Evolutionary conservation across 495 filamentous ascomycete species (phyloP).

Genomic region (Penicillium tannophilum): DNA sequence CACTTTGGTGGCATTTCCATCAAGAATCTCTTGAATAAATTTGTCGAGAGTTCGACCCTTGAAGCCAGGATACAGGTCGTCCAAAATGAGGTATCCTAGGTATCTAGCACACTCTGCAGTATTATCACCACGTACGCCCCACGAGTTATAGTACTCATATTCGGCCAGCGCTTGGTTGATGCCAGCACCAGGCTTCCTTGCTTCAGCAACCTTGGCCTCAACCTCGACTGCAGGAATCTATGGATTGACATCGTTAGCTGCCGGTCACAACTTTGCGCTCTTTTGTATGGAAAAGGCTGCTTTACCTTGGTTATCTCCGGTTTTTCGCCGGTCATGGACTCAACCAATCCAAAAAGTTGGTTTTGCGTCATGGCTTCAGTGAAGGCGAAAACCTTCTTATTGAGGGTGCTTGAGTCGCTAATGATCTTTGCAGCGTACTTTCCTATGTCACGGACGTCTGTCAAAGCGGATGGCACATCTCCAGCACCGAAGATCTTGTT

Average conservation of each 20-base stretch:
- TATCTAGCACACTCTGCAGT: constrained; percentile 1
- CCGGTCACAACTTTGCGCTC: too few species aligned
- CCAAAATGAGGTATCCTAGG: not conserved
- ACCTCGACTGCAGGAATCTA: not conserved
- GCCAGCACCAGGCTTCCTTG: not conserved
- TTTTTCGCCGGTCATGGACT: too few species aligned
- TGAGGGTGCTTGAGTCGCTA: not conserved
- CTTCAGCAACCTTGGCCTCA: not conserved
- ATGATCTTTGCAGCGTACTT: not conserved
- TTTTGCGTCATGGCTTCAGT: constrained; percentile 1
- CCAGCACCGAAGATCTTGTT: not conserved
- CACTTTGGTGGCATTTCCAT: not conserved
- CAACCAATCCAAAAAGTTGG: constrained; percentile 1
- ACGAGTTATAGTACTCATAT: not conserved
- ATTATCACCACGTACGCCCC: constrained; percentile 2
- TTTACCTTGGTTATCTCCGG: too few species aligned
- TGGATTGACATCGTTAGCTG: too few species aligned
- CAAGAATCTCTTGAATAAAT: not conserved
- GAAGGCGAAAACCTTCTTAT: not conserved
- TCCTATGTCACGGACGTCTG: not conserved
- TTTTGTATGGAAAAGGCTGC: too few species aligned
- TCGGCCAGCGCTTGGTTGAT: not conserved
- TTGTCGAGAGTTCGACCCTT: not conserved
- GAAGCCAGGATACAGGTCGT: not conserved
- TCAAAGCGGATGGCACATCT: not conserved